Evolutionary conservation across 495 filamentous ascomycete species (phyloP), one percentile per base, ranked within the genome.

Genomic region (Penicillium turbatum): DNA sequence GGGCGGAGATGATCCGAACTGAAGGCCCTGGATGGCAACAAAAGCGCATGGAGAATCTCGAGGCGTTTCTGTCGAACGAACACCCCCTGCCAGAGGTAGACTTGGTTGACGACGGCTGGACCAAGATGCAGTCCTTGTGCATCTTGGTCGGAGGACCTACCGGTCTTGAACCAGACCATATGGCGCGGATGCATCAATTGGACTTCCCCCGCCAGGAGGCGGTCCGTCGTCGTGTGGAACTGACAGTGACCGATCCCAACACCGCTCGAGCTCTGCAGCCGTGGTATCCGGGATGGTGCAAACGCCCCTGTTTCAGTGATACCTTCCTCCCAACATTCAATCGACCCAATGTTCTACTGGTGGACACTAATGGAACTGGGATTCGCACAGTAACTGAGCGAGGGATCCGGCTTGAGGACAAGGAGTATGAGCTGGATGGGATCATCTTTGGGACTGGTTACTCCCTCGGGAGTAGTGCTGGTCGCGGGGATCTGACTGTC

Each of bases 21-120:
- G 41, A 32, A 73, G 49, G 72, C 77, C 31, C 63, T 67, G 78
- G 70, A 21, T 85, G 73, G 81, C 76, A 76, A 56, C 48, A 54
- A 9, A 55, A 59, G 37, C 48, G 40, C 16, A 45, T 45, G 32
- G 31, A 35, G 19, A 61, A 51, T 19, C 47, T 54, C 34, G 47
- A 54, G 16, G 32, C 51, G 1, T 54, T 54, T 16, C 1, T 16
- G 1, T 54, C 51, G 6, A 54, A 48, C n/a, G 52, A 54, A 12
- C 9, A 9, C 40, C 34, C 24, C 0, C 34, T 34, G 17, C 52
- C 43, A 19, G 34, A 41, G 2, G 24, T 31, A 2, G 57, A 79
- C 56, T 34, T 79, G 26, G 70, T 78, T 9, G 31, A 72, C 19
- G 68, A 75, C 61, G 65, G 42, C 17, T 75, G 79, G 80, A 63